phyloP scores from a whole-genome alignment of 192 early-diverging fungal genomes.

The Linnemannia exigua region DNA sequence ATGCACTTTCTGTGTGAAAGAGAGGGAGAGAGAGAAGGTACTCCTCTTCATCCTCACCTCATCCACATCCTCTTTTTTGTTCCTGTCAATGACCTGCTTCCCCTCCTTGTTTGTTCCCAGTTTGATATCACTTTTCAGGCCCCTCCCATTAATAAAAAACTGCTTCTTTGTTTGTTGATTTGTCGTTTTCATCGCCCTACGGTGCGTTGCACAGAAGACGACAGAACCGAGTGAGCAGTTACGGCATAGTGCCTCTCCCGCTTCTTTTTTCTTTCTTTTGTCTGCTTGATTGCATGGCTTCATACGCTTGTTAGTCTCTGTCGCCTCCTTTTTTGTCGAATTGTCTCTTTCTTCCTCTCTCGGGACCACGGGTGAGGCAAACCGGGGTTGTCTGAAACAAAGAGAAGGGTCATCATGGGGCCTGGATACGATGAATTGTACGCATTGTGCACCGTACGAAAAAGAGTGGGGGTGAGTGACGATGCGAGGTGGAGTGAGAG shows the following conservation, averaged over 20 bases:
- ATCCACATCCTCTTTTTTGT: background rate
- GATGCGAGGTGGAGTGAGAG: no score
- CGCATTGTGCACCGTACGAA: background rate
- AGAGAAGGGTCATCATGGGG: background rate
- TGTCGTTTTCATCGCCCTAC: background rate
- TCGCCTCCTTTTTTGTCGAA: background rate
- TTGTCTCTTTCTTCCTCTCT: background rate
- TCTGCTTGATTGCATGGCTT: background rate
- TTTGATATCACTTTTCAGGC: background rate
- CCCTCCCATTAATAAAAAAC: background rate
- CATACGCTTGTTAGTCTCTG: background rate
- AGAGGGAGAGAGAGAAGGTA: background rate
- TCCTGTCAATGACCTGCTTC: background rate
- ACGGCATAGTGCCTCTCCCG: background rate
- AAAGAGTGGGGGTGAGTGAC: background rate
- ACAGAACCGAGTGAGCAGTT: background rate
- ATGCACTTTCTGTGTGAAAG: background rate
- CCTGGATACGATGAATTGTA: background rate
- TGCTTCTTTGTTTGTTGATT: background rate
- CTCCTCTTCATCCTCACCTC: background rate
- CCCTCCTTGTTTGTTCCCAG: background rate
- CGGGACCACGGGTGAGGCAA: background rate
- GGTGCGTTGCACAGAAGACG: no score
- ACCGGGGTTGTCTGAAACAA: background rate
- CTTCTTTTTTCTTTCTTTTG: background rate